Evolutionary conservation across 2,329 filamentous ascomycete species (phyloP), one percentile per base, ranked within the genome.

Genomic region (Orbilia quercus): DNA sequence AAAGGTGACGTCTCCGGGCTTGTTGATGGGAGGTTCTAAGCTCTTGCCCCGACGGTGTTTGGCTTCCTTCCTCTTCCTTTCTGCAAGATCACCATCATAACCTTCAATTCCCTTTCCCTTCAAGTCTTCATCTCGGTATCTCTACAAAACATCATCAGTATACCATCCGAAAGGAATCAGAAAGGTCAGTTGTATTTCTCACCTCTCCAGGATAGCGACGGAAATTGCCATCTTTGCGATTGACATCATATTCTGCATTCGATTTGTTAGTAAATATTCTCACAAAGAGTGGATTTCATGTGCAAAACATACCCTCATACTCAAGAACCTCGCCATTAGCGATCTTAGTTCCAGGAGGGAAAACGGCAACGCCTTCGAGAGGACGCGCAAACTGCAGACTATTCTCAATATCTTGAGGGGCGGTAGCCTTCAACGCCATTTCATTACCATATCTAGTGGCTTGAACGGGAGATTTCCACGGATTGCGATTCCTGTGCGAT

Each of bases 371-470:
- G 1, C 69, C 74, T 12, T 75, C 69, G n/a, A 75, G 69, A 12
- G 74, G 74, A 54, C 74, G 74, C 4, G 63, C 60, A 20, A 67
- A 73, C 23, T 69, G 44, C 22, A 75, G 36, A 28, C 69, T 64
- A 22, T 75, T 73, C 25, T 69, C 62, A 28, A 75, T 70, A 48
- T 74, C 62, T 36, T 69, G 60, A 11, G 60, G 60, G 16, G 63
- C 50, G 4, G 74, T 75, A 3, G 74, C 74, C 38, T 34, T 58
- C 53, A 75, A 66, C 34, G 74, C 74, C 58, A 74, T 59, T 50
- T 62, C 62, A 65, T 74, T 75, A 12, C 67, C 69, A 48, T 70
- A 64, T 54, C 53, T 70, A 57, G 70, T 69, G 60, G 74, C 74
- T n/a, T 64, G 59, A 44, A 75, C 55, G 16, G 74, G 74, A 11